phyloP scores from a whole-genome alignment of 1,284 basidiomycete species.

The Rhodofomes roseus region DNA sequence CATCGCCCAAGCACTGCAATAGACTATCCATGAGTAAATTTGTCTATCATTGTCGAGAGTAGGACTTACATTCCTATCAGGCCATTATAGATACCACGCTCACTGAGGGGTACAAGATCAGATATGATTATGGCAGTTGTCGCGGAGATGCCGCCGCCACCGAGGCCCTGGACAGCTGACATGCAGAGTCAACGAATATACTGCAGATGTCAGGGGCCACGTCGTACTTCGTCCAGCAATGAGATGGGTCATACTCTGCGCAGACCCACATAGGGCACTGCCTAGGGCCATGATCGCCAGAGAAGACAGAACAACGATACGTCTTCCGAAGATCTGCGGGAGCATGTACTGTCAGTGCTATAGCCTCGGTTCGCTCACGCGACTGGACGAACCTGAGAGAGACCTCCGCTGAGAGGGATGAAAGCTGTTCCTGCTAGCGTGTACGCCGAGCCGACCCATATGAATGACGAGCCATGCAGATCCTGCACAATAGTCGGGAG shows the following conservation, averaged over 20 bases:
- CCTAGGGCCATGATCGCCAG: slow-evolving; percentile 15
- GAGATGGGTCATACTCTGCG: slow-evolving; percentile 40
- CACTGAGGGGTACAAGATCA: slow-evolving; percentile 16
- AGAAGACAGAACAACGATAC: slow-evolving; percentile 9
- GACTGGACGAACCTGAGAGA: slow-evolving; percentile 13
- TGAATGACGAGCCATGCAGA: slow-evolving; percentile 18
- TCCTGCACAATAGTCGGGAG: slow-evolving; percentile 18
- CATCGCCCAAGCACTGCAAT: slow-evolving; percentile 2
- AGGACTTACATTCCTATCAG: slow-evolving; percentile 14
- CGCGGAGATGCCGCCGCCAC: slow-evolving; percentile 6
- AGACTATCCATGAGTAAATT: neutral
- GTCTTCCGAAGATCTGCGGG: slow-evolving; percentile 13
- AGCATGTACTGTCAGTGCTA: neutral
- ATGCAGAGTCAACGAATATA: neutral
- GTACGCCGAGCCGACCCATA: slow-evolving; percentile 27
- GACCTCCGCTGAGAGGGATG: slow-evolving; percentile 25
- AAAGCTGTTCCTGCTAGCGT: slow-evolving; percentile 26
- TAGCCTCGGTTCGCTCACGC: neutral
- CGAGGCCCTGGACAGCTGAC: slow-evolving; percentile 7
- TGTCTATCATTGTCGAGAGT: neutral
- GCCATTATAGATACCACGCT: slow-evolving; percentile 16
- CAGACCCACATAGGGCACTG: slow-evolving; percentile 34
- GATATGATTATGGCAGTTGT: slow-evolving; percentile 15
- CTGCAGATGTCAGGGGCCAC: neutral
- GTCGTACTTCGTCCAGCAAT: slow-evolving; percentile 34